Base-by-base conservation (phyloP, 371 early-diverging fungal genomes). In the Rhizopus sp. region DNA sequence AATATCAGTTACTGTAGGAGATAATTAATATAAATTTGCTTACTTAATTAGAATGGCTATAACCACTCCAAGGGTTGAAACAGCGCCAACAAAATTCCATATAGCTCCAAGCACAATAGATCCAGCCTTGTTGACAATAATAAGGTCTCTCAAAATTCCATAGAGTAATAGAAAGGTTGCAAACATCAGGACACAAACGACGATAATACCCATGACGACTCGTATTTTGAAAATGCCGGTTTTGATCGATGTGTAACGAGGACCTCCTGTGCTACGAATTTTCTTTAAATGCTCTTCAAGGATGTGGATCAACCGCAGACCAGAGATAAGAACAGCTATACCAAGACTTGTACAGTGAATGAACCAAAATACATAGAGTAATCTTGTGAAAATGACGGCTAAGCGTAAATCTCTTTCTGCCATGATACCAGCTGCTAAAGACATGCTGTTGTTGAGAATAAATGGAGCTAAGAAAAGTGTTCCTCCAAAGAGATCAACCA, bases 281-380 rank as follows among this genome's bases (percentile, higher is more conserved):
- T 73, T 72, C 15, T 53, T 42, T 12, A 78, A 41, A 55, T 78
- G 75, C 0, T 50, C 50, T 29, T 66, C 62, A 1, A 78, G 51
- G 40, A 78, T 67, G 1, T 55, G 57, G 17, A 67, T 63, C 23
- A 78, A 53, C 2, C 78, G 71, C 35, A 54, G 45, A 32, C 75
- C 78, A 12, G 78, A 64, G 48, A 63, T 69, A 5, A 75, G 49
- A 0, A 78, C 78, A 3, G 75, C 59, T 4, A 50, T 34, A 30
- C 62, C 44, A 13, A 78, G 37, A 16, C 63, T 47, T 7, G 57
- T 60, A 33, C 71, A 66, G 44, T 78, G 73, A 31, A 74, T 39
- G 41, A 78, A 78, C 78, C 78, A 78, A 55, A 75, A 69, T 4
- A 73, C 63, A 32, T 78, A 78, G 5, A 75, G 55, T 8, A 75